Conservation (phyloP, 257 asterid species). For the Forsythia suspensa region DNA sequence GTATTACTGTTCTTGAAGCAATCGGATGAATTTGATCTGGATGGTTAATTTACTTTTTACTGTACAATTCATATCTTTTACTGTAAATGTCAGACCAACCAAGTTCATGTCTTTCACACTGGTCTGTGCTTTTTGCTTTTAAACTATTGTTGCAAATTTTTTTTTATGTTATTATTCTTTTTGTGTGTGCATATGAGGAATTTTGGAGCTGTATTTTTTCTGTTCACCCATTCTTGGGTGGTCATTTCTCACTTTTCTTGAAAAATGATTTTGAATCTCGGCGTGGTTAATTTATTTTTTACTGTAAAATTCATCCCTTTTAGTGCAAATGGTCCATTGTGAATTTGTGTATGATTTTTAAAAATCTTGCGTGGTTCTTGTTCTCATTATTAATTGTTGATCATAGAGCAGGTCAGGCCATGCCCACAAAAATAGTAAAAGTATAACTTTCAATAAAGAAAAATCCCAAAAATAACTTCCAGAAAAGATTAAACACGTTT, state of each 20-base stretch:
- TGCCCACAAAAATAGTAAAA: not conserved
- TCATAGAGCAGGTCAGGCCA: not conserved
- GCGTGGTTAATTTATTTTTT: not conserved
- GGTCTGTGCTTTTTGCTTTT: conserved; percentile 35
- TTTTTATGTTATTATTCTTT: not conserved
- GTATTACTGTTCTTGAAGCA: not conserved
- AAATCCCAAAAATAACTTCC: not conserved
- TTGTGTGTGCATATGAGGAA: not conserved
- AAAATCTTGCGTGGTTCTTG: not conserved
- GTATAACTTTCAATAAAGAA: not conserved
- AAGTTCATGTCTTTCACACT: conserved; percentile 71
- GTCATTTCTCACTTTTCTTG: conserved; percentile 2
- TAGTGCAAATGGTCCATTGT: not conserved
- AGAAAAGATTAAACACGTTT: not conserved
- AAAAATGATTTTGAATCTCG: conserved; percentile 7
- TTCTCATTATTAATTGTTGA: not conserved
- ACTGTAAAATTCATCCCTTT: not conserved
- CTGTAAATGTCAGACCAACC: conserved; percentile 62
- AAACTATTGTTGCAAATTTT: not conserved
- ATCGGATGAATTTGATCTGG: not conserved
- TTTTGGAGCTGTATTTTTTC: not conserved
- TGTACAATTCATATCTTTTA: not conserved
- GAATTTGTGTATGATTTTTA: not conserved
- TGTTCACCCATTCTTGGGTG: not conserved
- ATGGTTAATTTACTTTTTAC: not conserved